Percentiles rank a stretch among this genome's conserved stretches.
These are phyloP conservation scores for Grammothele lineata DNA, from an alignment of 768 basidiomycete genomes.

Conservation along the genomic window DNA sequence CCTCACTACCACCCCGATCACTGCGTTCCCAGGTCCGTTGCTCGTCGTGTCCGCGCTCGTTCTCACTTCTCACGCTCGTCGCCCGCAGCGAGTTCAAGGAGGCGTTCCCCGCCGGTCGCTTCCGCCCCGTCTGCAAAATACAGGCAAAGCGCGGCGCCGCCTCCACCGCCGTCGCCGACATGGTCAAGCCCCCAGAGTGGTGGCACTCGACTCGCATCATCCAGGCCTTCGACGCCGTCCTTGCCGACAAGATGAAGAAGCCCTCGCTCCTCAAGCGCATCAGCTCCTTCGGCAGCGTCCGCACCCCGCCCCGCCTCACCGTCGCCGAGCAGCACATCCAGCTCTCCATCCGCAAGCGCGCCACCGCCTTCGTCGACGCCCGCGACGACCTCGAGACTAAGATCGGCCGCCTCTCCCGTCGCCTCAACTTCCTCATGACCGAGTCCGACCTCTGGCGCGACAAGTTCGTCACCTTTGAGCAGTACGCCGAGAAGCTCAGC, in stretches of 20 bases:
- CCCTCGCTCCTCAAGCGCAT: slow-evolving; percentile 85
- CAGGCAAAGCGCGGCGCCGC: slow-evolving; percentile 80
- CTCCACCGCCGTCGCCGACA: slow-evolving; percentile 79
- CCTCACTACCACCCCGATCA: slow-evolving; percentile 89
- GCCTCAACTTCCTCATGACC: slow-evolving; percentile 90
- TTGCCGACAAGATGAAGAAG: slow-evolving; percentile 87
- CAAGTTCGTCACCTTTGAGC: slow-evolving; percentile 92
- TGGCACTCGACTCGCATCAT: slow-evolving; percentile 92
- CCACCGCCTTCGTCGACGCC: slow-evolving; percentile 92
- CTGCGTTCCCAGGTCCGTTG: slow-evolving; percentile 60
- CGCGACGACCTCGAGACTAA: slow-evolving; percentile 92
- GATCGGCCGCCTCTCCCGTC: slow-evolving; percentile 79
- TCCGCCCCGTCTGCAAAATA: slow-evolving; percentile 88
- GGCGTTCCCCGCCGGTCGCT: slow-evolving; percentile 88
- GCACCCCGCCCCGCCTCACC: slow-evolving; percentile 68
- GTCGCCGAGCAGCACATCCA: slow-evolving; percentile 83
- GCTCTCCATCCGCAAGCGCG: slow-evolving; percentile 85
- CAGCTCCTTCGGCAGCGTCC: slow-evolving; percentile 67
- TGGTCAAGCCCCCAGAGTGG: slow-evolving; percentile 89
- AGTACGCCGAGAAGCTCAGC: slow-evolving; percentile 88
- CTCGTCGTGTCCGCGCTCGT: background rate
- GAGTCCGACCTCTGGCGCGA: slow-evolving; percentile 89
- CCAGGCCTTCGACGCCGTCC: slow-evolving; percentile 82
- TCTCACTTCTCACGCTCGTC: slow-evolving; percentile 2
- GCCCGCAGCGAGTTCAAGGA: slow-evolving; percentile 84